phyloP scores from a whole-genome alignment of 768 basidiomycete genomes.

The Multifurca ochricompacta region DNA sequence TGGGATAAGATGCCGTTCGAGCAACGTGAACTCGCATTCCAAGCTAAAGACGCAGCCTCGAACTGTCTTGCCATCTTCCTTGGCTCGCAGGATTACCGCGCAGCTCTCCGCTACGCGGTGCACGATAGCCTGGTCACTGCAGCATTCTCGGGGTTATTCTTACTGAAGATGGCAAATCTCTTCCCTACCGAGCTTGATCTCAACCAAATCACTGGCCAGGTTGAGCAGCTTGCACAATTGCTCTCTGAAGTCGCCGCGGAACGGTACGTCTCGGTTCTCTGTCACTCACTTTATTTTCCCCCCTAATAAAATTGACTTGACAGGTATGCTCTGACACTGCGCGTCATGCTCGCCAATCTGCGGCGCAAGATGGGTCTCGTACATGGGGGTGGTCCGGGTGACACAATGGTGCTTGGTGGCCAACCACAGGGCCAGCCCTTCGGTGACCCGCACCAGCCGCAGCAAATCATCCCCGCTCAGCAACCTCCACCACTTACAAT shows the following conservation, averaged over 20 bases:
- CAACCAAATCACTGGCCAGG: constrained; percentile 66
- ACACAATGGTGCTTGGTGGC: constrained; percentile 43
- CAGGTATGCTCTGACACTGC: constrained; percentile 83
- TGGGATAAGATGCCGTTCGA: constrained; percentile 98
- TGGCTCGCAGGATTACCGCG: constrained; percentile 70
- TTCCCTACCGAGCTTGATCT: constrained; percentile 84
- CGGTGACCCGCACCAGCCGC: constrained; percentile 45
- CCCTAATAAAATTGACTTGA: not conserved
- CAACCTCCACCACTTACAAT: constrained; percentile 53
- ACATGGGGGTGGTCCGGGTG: constrained; percentile 11
- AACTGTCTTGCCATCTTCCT: constrained; percentile 81
- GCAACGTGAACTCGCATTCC: constrained; percentile 90
- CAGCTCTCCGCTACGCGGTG: constrained; percentile 86
- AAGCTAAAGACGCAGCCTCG: constrained; percentile 88
- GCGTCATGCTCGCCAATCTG: constrained; percentile 89
- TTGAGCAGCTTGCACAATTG: constrained; percentile 84
- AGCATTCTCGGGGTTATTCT: constrained; percentile 84
- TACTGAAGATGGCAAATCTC: constrained; percentile 90
- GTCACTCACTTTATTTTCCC: not conserved
- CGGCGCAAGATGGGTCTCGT: constrained; percentile 76
- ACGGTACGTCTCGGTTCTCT: constrained; percentile 36
- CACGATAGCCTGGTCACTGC: constrained; percentile 90
- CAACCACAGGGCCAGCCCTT: constrained; percentile 33
- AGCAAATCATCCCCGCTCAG: constrained; percentile 26
- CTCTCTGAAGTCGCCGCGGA: constrained; percentile 92